These are phyloP conservation scores for Dryas alaskensis DNA, from an alignment of 306 rosid species.

Conservation along the genomic window DNA sequence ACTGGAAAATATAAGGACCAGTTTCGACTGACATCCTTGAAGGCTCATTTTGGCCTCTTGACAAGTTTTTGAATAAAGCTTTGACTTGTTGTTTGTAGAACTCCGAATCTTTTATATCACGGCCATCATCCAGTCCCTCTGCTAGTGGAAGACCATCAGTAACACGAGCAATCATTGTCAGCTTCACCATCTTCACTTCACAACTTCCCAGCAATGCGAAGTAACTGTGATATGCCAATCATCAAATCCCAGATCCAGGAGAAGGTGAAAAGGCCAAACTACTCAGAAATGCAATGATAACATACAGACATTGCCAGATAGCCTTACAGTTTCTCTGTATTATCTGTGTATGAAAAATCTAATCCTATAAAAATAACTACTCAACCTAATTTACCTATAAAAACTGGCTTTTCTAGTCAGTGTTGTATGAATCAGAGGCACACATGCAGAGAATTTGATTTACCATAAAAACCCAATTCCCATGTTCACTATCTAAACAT, in stretches of 20 bases:
- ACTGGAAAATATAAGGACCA: conserved; percentile 89
- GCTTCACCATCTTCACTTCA: conserved; percentile 78
- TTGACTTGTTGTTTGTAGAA: conserved; percentile 91
- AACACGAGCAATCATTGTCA: conserved; percentile 95
- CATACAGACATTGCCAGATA: background rate
- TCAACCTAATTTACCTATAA: background rate
- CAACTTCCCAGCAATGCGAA: conserved; percentile 26
- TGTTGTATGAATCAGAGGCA: background rate
- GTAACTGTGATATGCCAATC: conserved; percentile 20
- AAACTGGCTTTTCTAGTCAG: background rate
- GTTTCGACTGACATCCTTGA: conserved; percentile 96
- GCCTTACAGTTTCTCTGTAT: background rate
- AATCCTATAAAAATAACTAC: background rate
- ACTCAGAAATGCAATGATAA: background rate
- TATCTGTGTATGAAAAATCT: background rate
- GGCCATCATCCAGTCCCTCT: conserved; percentile 92
- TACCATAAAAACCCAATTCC: background rate
- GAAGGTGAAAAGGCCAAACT: background rate
- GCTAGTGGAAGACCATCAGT: conserved; percentile 91
- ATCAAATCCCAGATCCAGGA: conserved; percentile 22
- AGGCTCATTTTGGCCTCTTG: conserved; percentile 83
- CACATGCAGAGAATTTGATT: background rate
- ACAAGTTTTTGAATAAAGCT: conserved; percentile 84
- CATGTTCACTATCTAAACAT: background rate
- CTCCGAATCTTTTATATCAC: conserved; percentile 72